Conservation (phyloP, 805 yeast genomes). For the Cyberlindnera americana region DNA sequence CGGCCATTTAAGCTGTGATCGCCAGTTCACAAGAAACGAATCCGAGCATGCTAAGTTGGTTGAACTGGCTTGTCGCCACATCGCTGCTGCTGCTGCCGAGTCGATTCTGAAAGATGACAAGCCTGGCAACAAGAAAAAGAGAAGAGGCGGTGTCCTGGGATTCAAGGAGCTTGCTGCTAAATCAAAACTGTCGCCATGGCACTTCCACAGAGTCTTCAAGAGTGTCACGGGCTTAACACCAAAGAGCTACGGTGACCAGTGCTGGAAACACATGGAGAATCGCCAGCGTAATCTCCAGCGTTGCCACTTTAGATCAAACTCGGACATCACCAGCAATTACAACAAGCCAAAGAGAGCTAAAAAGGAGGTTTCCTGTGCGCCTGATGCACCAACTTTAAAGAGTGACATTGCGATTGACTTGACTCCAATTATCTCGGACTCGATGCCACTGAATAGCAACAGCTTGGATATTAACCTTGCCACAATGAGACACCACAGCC, state of each 20-base stretch:
- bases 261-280: conserved; percentile 56
- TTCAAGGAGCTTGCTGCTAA: conserved; percentile 86
- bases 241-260: conserved; percentile 82
- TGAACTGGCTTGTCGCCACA: conserved; percentile 77
- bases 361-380: conserved; percentile 6
- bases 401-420: too few species aligned
- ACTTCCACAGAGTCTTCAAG: conserved; percentile 87
- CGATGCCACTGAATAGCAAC: conserved; percentile 16
- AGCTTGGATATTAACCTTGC: conserved; percentile 24
- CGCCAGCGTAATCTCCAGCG: conserved; percentile 22
- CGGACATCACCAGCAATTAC: conserved; percentile 20
- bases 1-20: conserved; percentile 15
- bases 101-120: conserved; percentile 31
- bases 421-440: conserved; percentile 9
- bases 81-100: conserved; percentile 72
- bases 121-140: conserved; percentile 38
- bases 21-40: conserved; percentile 51
- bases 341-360: conserved; percentile 10
- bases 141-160: conserved; percentile 77
- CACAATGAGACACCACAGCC: conserved; percentile 26
- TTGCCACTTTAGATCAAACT: conserved; percentile 23
- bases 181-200: conserved; percentile 85
- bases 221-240: conserved; percentile 85
- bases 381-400: too few species aligned
- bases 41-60: conserved; percentile 66